Conservation (phyloP, 2,329 filamentous ascomycete genomes). For the Alternaria ethzedia region DNA sequence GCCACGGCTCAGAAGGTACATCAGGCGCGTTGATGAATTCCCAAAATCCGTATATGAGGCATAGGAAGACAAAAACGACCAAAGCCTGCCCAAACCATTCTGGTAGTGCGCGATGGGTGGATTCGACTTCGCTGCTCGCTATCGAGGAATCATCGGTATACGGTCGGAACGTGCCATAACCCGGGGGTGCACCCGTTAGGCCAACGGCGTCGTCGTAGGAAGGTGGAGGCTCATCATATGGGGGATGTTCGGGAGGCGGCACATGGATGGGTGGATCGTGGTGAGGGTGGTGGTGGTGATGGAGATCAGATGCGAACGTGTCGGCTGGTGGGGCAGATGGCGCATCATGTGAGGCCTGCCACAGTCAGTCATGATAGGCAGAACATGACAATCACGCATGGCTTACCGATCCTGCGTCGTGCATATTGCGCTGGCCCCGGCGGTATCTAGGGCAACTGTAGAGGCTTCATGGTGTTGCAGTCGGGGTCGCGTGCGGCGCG, state of each 20-base stretch:
- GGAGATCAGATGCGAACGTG: neutral
- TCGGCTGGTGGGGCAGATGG: slow-evolving; percentile 16
- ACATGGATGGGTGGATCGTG: slow-evolving; percentile 12
- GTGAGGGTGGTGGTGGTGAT: slow-evolving; percentile 11
- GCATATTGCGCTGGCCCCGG: slow-evolving; percentile 11
- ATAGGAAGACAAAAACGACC: slow-evolving; percentile 33
- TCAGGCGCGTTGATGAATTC: slow-evolving; percentile 28
- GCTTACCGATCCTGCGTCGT: slow-evolving; percentile 13
- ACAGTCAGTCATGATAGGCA: neutral
- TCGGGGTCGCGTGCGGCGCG: slow-evolving; percentile 17
- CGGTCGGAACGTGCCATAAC: slow-evolving; percentile 40
- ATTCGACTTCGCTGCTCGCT: slow-evolving; percentile 38
- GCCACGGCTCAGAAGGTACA: slow-evolving; percentile 15
- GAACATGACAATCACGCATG: neutral
- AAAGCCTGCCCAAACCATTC: slow-evolving; percentile 40
- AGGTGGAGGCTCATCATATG: slow-evolving; percentile 38
- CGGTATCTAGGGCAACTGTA: neutral
- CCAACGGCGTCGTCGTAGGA: slow-evolving; percentile 44
- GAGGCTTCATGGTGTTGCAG: slow-evolving; percentile 12
- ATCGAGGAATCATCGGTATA: slow-evolving; percentile 40
- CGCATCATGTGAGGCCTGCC: slow-evolving; percentile 11
- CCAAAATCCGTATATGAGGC: slow-evolving; percentile 43
- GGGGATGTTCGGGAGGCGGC: neutral
- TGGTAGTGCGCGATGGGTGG: slow-evolving; percentile 28
- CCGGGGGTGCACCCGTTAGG: slow-evolving; percentile 29